Evolutionary conservation across 768 basidiomycete genomes (phyloP), one percentile per base, ranked within the genome.

Genomic region (Boletus subparvulus): DNA sequence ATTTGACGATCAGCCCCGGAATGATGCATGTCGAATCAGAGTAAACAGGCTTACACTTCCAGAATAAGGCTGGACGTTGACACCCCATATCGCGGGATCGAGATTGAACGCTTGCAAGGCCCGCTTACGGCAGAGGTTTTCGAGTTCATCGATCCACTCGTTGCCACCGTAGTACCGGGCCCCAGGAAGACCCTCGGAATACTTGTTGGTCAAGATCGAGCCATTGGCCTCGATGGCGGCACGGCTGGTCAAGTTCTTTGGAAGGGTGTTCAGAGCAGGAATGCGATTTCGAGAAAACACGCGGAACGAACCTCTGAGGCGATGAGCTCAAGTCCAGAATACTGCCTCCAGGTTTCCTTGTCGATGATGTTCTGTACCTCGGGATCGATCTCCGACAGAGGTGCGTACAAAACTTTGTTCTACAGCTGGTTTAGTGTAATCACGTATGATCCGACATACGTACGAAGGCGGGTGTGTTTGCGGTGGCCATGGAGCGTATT

Each of bases 11-110:
- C 49, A 71, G 61, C 55, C 28, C 30, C 4, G 11, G 43, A 10
- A 10, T 7, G 24, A 33, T 4, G 42, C 42, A 16, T 44, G 35
- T 36, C 46, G 21, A 59, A 43, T 45, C 17, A 13, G 24, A 2
- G 8, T 3, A 5, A n/a, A 54, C 17, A 49, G 35, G 83, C 88
- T 72, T 69, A 92, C 88, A 60, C 85, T 87, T 55, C 92, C 92
- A 65, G 94, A 97, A 77, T 98, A 99, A 8, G 97, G 97, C 75
- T 99, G 97, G 54, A 99, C 97, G 70, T 98, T 98, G 75, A 99
- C 94, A 64, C 96, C 96, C 97, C 97, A 98, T 74, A 87, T 84
- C 47, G 77, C 80, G 42, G 91, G 84, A 77, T 98, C 94, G 61
- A 98, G 90, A 81, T 92, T 86, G 85, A 98, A 99, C 3, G 96